Percentiles rank a stretch among this genome's conserved stretches.
These are phyloP conservation scores for Nannochloropsis salina DNA, from an alignment of 108 stramenopile genomes.

Conservation along the genomic window DNA sequence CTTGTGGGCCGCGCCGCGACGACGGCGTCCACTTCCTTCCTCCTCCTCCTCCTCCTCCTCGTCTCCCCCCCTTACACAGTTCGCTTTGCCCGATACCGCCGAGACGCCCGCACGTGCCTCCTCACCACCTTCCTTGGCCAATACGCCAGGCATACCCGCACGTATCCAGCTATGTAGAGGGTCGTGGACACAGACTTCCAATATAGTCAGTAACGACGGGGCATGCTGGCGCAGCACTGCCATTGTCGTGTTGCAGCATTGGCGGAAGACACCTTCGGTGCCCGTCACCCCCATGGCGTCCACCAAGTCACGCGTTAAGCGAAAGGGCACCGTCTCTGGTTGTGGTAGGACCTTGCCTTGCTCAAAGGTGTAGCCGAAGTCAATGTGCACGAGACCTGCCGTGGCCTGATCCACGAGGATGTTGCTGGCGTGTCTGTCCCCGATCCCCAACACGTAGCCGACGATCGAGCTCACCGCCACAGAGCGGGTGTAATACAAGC, in stretches of 20 bases:
- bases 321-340: constrained; percentile 94
- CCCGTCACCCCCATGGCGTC: constrained; percentile 83
- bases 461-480: constrained; percentile 89
- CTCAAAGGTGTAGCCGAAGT: constrained; percentile 98
- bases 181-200: constrained; percentile 87
- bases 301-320: constrained; percentile 90
- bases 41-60: constrained; percentile 23
- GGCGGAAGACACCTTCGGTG: constrained; percentile 77
- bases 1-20: neutral
- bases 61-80: constrained; percentile 28
- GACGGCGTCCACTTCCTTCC: neutral
- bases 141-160: constrained; percentile 61
- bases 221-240: constrained; percentile 68
- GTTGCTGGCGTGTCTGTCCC: constrained; percentile 92
- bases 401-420: constrained; percentile 83
- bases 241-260: constrained; percentile 70
- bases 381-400: constrained; percentile 93
- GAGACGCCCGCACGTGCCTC: constrained; percentile 31
- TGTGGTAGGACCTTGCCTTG: constrained; percentile 77
- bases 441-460: constrained; percentile 96
- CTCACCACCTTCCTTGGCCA: constrained; percentile 59
- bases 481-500: constrained; percentile 67
- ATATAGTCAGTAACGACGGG: constrained; percentile 73
- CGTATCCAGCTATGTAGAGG: constrained; percentile 83
- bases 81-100: constrained; percentile 32